These are phyloP conservation scores for Solanum medicagineum DNA, from an alignment of 257 asterid genomes.

Conservation along the genomic window DNA sequence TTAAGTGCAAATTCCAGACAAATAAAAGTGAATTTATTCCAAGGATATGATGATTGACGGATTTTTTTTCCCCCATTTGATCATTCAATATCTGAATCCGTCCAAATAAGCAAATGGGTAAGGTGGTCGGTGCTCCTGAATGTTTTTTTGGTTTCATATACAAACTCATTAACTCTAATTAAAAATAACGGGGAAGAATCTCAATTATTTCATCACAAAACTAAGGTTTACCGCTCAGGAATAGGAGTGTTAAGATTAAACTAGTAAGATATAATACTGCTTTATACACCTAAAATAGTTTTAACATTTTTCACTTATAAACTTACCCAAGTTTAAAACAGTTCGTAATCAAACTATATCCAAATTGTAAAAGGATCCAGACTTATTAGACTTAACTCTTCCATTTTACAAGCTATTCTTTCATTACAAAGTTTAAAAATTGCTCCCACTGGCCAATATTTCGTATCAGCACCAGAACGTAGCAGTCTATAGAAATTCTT, in stretches of 20 bases:
- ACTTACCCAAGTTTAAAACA: background rate
- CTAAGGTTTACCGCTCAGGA: background rate
- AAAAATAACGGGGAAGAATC: background rate
- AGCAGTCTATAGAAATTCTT: background rate
- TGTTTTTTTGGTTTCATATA: background rate
- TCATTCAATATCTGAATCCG: background rate
- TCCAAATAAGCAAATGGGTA: background rate
- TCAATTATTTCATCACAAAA: background rate
- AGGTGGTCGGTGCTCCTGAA: too few relatives aligned
- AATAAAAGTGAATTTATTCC: background rate
- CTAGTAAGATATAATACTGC: background rate
- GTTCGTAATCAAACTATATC: background rate
- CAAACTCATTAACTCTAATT: background rate
- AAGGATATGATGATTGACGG: background rate
- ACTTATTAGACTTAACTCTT: background rate
- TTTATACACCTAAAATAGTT: background rate
- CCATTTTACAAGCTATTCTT: background rate
- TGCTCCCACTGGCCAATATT: background rate
- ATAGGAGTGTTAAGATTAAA: background rate
- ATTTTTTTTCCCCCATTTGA: background rate
- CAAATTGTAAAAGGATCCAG: background rate
- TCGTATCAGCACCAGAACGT: background rate
- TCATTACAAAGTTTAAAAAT: too few relatives aligned
- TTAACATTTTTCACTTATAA: background rate
- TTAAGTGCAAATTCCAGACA: background rate